Base-by-base conservation (phyloP, 2,329 filamentous ascomycete species). In the Botryotinia globosa region DNA sequence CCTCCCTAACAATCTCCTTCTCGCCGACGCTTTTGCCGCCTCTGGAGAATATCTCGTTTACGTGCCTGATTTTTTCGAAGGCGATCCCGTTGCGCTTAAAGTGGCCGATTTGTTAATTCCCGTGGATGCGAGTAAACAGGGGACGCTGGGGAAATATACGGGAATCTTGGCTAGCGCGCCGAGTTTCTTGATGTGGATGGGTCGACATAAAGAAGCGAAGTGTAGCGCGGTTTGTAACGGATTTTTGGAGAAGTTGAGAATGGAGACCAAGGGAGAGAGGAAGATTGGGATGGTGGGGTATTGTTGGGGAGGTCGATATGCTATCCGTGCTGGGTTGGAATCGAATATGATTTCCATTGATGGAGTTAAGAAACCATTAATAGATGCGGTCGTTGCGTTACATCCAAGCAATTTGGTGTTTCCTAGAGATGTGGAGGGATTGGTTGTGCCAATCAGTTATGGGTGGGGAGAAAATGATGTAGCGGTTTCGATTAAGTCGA, bases 301-400 rank as follows among this genome's bases (percentile, higher is more conserved):
- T 71, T 83, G 82, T 75, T 83, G 81, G 81, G 82, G 81, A 32
- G 82, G 82, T 22, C 77, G 74, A 65, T 82, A 81, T 74, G 79
- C 80, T 4, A 76, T 81, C 63, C 80, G 79, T 58, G 81, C 80
- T 51, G 78, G 74, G 25, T 71, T 76, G 48, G 67, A 80, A 74
- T 75, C 72, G 39, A 81, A 82, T 71, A 80, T 79, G 79, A 80
- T 84, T 62, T 77, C 81, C 37, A 70, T 81, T 37, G 80, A 81
- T n/a, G 81, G 79, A 1, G 69, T 81, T 34, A 66, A 51, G 45
- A 39, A 25, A 48, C 4, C 44, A 16, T 20, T 66, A 8, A 10
- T 66, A 3, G 63, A 66, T 29, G 45, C 42, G 22, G 63, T 45
- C 22, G 63, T 66, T 25, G 63, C 32, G 14, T n/a, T 66, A 32